A percentile compares a stretch with the other conserved stretches of the same genome.
These are phyloP conservation scores for Monosporascus sp. DNA, from an alignment of 2,329 filamentous ascomycete genomes.

Conservation along the genomic window DNA sequence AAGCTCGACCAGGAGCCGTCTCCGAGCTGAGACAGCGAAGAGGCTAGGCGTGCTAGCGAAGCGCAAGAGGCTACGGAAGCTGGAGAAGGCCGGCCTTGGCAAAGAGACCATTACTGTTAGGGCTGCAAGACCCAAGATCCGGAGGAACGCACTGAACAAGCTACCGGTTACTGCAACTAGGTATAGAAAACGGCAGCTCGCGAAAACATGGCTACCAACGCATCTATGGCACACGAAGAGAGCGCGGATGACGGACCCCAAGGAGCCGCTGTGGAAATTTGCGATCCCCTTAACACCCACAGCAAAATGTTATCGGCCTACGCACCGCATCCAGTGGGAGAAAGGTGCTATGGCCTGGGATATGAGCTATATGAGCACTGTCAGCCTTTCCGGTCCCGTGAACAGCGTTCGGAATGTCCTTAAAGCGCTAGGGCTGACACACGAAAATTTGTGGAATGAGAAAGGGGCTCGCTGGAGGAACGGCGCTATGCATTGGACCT, in stretches of 20 bases:
- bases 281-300: conserved; percentile 79
- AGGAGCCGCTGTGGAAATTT: conserved; percentile 83
- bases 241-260: conserved; percentile 78
- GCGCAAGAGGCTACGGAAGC: conserved; percentile 36
- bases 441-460: conserved; percentile 55
- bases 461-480: conserved; percentile 66
- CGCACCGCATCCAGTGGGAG: conserved; percentile 71
- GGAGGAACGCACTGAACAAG: conserved; percentile 63
- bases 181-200: conserved; percentile 77
- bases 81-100: conserved; percentile 26
- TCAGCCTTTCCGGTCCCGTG: conserved; percentile 65
- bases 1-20: conserved; percentile 48
- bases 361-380: conserved; percentile 87
- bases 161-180: conserved; percentile 51
- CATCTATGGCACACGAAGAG: conserved; percentile 92
- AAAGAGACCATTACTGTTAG: conserved; percentile 32
- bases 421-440: conserved; percentile 55
- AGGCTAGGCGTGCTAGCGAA: conserved; percentile 60
- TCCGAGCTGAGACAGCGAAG: conserved; percentile 72
- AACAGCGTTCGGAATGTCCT: conserved; percentile 62
- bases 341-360: conserved; percentile 85
- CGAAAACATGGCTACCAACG: conserved; percentile 92
- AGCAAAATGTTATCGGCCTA: conserved; percentile 83
- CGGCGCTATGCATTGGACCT: conserved; percentile 44
- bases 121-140: conserved; percentile 57